Percentiles rank a stretch among this genome's conserved stretches.
Conservation (phyloP, 768 basidiomycete genomes). For the Thelephora ganbajun region DNA sequence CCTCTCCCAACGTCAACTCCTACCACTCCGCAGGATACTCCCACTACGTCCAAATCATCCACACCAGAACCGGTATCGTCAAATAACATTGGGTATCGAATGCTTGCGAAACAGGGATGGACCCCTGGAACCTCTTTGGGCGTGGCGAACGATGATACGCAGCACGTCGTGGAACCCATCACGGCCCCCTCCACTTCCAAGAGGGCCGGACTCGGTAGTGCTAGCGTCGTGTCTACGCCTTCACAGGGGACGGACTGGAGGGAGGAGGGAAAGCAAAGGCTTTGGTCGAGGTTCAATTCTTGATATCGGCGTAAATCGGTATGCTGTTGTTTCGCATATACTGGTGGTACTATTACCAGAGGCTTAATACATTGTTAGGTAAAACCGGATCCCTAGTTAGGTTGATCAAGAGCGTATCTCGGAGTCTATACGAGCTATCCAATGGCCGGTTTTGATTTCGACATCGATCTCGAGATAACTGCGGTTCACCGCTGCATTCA, state of each 20-base stretch:
- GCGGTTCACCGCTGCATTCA: too few relatives aligned
- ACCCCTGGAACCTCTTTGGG: slow-evolving; percentile 48
- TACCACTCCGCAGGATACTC: background rate
- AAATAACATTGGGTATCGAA: slow-evolving; percentile 51
- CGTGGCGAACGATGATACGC: slow-evolving; percentile 16
- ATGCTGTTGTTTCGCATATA: too few relatives aligned
- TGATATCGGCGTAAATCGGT: background rate
- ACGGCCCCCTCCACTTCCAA: slow-evolving; percentile 27
- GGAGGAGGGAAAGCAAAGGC: slow-evolving; percentile 24
- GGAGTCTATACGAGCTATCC: too few relatives aligned
- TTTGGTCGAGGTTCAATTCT: slow-evolving; percentile 19
- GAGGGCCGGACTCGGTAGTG: slow-evolving; percentile 45
- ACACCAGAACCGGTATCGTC: slow-evolving; percentile 35
- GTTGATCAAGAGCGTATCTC: too few relatives aligned
- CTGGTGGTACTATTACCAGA: too few relatives aligned
- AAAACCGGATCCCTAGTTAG: too few relatives aligned
- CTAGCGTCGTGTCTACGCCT: slow-evolving; percentile 9
- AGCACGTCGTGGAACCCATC: slow-evolving; percentile 40
- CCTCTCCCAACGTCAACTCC: slow-evolving; percentile 11
- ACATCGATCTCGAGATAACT: too few relatives aligned
- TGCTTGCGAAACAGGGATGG: slow-evolving; percentile 71
- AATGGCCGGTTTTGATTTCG: too few relatives aligned
- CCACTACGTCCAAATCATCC: slow-evolving; percentile 17
- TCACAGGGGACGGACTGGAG: slow-evolving; percentile 20
- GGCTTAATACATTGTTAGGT: too few relatives aligned